These are phyloP conservation scores for Pichia occidentalis DNA, from an alignment of 805 yeast species.

Conservation along the genomic window DNA sequence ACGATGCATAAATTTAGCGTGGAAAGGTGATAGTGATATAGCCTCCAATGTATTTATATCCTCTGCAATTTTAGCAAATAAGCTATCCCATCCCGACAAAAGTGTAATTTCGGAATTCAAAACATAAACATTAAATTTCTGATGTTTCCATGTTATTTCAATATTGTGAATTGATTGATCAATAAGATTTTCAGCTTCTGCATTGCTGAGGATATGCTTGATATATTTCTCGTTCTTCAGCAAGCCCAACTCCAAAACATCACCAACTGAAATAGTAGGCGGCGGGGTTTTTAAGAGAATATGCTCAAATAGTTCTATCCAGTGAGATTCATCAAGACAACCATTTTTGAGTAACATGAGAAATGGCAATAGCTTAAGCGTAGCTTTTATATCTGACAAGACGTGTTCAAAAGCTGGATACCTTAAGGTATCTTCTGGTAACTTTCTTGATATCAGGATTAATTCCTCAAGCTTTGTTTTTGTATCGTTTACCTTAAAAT, in stretches of 20 bases:
- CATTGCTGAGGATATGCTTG: slow-evolving; percentile 47
- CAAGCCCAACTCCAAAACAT: slow-evolving; percentile 56
- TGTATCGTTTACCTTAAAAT: slow-evolving; percentile 38
- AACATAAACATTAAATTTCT: slow-evolving; percentile 46
- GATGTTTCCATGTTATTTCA: slow-evolving; percentile 47
- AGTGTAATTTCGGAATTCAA: slow-evolving; percentile 47
- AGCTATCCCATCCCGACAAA: slow-evolving; percentile 59
- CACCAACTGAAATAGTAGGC: slow-evolving; percentile 40
- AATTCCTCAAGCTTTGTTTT: slow-evolving; percentile 47
- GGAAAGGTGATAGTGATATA: slow-evolving; percentile 66
- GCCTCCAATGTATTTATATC: slow-evolving; percentile 58
- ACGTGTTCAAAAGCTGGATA: slow-evolving; percentile 62
- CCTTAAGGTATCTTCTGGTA: slow-evolving; percentile 56
- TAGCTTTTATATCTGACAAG: slow-evolving; percentile 38
- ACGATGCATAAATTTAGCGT: slow-evolving; percentile 51
- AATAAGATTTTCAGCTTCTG: slow-evolving; percentile 65
- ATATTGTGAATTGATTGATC: slow-evolving; percentile 51
- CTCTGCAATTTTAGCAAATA: slow-evolving; percentile 53
- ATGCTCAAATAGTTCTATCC: slow-evolving; percentile 43
- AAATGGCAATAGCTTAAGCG: slow-evolving; percentile 33
- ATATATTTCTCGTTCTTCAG: slow-evolving; percentile 38
- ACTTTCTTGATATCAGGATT: slow-evolving; percentile 36
- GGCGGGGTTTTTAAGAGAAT: slow-evolving; percentile 17
- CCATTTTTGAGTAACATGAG: slow-evolving; percentile 47
- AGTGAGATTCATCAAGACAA: slow-evolving; percentile 58